Evolutionary conservation across 208 protist species (phyloP), one percentile per base, ranked within the genome.

Genomic region (Leishmania arabica): DNA sequence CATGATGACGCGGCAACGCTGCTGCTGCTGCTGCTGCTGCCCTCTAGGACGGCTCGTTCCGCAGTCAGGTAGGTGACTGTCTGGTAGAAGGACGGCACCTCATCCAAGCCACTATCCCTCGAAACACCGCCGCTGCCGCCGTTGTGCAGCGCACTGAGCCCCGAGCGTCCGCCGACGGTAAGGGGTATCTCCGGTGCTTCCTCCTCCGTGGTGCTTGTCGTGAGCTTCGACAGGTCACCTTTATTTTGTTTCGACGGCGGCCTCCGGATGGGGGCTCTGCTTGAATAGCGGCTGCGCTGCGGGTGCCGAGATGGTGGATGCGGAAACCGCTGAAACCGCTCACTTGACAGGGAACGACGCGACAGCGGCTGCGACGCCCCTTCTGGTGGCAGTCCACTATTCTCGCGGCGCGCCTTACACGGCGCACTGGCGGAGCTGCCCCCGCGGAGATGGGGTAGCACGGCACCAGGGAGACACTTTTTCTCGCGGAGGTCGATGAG

Each of bases 51-150:
- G 13, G 60, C 34, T 31, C 49, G 60, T 7, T 40, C 75, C 24
- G 31, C 66, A n/a, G 51, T 40, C 34, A 83, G 76, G n/a, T 70
- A 81, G 8, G 68, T 71, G 34, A 78, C 79, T 1, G 84, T 84
- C 17, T 84, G 79, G 27, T 79, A 84, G 27, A 80, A 81, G 24
- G 78, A 75, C 47, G 79, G 74, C 49, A 31, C 47, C 24, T 70
- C 71, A 7, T n/a, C 45, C 17, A 21, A 49, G 27, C 60, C 56
- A n/a, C 31, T 31, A 13, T 37, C 58, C 45, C 17, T 54, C 69
- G 21, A 42, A 3, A 53, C 69, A 47, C 24, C 47, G 24, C 51
- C 71, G 71, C 71, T 7, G 71, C 66, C 66, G 3, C 66, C 66
- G 31, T 47, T 47, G 19, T 71, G 66, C 66, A 9, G 34, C 5